Conservation (phyloP, 2,329 filamentous ascomycete species). For the Pseudocercospora fijiensis region DNA sequence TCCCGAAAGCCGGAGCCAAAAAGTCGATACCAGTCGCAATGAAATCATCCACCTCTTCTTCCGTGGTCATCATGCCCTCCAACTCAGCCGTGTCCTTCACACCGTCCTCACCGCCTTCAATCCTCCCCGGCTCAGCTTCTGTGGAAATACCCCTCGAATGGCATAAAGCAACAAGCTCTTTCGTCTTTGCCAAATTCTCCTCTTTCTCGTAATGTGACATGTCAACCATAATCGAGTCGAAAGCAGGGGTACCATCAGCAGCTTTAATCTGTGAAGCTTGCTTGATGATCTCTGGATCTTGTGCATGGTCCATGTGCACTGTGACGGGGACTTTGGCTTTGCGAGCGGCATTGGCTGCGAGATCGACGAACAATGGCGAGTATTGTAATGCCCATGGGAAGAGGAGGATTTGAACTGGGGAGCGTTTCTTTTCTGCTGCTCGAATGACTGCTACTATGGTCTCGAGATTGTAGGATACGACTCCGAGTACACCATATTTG, state of each 20-base stretch:
- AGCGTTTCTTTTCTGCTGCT: conserved; percentile 66
- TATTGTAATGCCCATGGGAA: conserved; percentile 74
- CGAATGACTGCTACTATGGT: conserved; percentile 67
- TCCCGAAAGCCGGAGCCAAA: conserved; percentile 73
- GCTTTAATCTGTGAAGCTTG: conserved; percentile 34
- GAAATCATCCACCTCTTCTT: conserved; percentile 69
- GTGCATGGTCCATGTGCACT: conserved; percentile 51
- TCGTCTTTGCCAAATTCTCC: conserved; percentile 66
- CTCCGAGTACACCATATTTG: conserved; percentile 38
- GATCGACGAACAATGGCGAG: conserved; percentile 53
- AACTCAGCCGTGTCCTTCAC: conserved; percentile 63
- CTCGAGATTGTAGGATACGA: conserved; percentile 56
- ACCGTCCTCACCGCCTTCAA: conserved; percentile 73
- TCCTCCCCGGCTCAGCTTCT: conserved; percentile 69
- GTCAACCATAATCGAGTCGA: conserved; percentile 75
- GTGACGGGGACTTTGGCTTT: conserved; percentile 46
- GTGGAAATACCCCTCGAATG: conserved; percentile 65
- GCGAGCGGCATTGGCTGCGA: conserved; percentile 47
- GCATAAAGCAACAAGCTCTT: conserved; percentile 62
- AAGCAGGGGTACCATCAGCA: conserved; percentile 46
- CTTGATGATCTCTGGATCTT: conserved; percentile 43
- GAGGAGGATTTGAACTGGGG: conserved; percentile 69
- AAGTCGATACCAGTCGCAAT: conserved; percentile 70
- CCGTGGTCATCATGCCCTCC: conserved; percentile 64
- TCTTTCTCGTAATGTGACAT: conserved; percentile 71